These are phyloP conservation scores for Trypanosoma rangeli DNA, from an alignment of 208 protist genomes.

Conservation along the genomic window DNA sequence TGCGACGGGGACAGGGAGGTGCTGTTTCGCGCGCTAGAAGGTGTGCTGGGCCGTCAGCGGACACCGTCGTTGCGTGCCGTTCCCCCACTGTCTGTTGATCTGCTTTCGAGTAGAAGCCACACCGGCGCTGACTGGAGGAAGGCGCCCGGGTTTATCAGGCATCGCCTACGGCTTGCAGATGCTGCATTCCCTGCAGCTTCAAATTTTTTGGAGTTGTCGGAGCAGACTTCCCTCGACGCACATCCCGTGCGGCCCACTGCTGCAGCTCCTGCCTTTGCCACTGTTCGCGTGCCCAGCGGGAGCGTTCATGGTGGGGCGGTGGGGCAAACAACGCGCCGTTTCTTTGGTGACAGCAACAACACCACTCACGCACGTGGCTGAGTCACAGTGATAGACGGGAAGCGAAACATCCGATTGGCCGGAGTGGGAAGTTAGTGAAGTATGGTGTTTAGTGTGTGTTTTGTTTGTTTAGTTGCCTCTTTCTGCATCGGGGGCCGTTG, in stretches of 20 bases:
- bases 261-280: not conserved
- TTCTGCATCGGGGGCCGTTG: too few relatives aligned
- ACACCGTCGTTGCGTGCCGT: not conserved
- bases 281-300: not conserved
- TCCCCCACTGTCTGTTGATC: not conserved
- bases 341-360: not conserved
- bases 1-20: not conserved
- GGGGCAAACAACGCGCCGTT: not conserved
- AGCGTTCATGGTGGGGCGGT: not conserved
- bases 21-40: not conserved
- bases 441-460: too few relatives aligned
- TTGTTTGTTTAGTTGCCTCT: too few relatives aligned
- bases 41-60: not conserved
- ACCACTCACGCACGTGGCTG: too few relatives aligned
- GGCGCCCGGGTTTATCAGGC: not conserved
- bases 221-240: not conserved
- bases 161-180: not conserved
- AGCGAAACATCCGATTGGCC: too few relatives aligned
- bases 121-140: not conserved
- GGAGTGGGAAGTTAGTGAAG: too few relatives aligned
- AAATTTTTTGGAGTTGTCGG: not conserved
- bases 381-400: too few relatives aligned
- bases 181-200: not conserved
- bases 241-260: not conserved
- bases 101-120: not conserved